Evolutionary conservation across 306 rosid genomes (phyloP).

Genomic region (Canavalia ensiformis): DNA sequence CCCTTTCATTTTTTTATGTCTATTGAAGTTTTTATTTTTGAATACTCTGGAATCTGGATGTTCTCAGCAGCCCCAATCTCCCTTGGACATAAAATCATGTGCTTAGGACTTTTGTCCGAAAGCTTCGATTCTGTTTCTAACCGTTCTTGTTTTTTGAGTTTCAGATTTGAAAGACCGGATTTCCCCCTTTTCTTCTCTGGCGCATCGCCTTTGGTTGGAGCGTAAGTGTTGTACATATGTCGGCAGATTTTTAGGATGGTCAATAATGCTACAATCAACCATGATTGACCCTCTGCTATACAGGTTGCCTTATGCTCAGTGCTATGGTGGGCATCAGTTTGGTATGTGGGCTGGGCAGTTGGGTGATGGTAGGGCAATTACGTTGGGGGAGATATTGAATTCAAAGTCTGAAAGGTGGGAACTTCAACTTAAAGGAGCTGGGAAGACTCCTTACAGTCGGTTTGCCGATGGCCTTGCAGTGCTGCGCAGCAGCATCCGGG

Average conservation of each 20-base stretch:
- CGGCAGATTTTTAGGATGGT: conserved; percentile 13
- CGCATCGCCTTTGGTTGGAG: conserved; percentile 79
- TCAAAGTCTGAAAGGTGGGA: conserved; percentile 93
- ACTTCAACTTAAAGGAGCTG: conserved; percentile 96
- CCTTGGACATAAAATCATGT: not conserved
- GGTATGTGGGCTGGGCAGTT: conserved; percentile 99
- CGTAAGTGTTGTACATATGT: conserved; percentile 68
- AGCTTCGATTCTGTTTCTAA: conserved; percentile 45
- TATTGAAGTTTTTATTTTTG: too few species aligned
- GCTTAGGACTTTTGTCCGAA: too few species aligned
- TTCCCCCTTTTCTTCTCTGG: conserved; percentile 87
- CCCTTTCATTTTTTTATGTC: too few species aligned
- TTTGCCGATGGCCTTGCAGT: conserved; percentile 99
- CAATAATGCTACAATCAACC: conserved; percentile 36
- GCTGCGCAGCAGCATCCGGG: conserved; percentile 96
- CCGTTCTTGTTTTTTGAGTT: conserved; percentile 47
- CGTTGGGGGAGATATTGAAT: conserved; percentile 90
- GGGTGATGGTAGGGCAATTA: conserved; percentile 99
- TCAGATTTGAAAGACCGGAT: conserved; percentile 91
- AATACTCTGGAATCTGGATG: too few species aligned
- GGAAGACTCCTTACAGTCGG: conserved; percentile 97
- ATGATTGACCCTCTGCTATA: conserved; percentile 39
- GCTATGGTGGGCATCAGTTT: conserved; percentile 99
- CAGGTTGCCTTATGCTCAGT: conserved; percentile 94
- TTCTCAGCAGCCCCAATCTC: too few species aligned